Evolutionary conservation across 768 basidiomycete species (phyloP).

Genomic region (Candolleomyces aberdarensis): DNA sequence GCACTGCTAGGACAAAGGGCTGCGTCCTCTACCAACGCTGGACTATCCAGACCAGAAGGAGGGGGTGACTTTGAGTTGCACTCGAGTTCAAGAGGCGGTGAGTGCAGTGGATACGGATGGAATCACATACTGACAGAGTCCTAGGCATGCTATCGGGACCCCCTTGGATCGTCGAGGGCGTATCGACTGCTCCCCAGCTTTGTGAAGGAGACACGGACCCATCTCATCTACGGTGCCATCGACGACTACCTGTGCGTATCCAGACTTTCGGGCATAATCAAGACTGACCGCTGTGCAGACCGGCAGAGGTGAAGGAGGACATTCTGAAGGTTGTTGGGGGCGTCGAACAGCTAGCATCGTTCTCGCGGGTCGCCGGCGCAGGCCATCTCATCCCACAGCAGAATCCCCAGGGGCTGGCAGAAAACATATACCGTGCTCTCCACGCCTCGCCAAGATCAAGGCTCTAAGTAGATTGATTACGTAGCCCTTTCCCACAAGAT

Average conservation of each 20-base stretch:
- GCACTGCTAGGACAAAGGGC: conserved; percentile 35
- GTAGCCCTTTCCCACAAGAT: background rate
- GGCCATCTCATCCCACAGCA: conserved; percentile 39
- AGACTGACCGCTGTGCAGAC: conserved; percentile 19
- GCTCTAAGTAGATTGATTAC: background rate
- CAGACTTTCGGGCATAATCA: background rate
- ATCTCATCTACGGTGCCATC: conserved; percentile 44
- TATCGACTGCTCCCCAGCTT: conserved; percentile 30
- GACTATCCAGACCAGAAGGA: conserved; percentile 41
- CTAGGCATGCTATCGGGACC: conserved; percentile 44
- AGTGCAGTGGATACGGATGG: conserved; percentile 1
- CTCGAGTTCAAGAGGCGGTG: conserved; percentile 43
- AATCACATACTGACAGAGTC: background rate
- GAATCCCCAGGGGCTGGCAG: conserved; percentile 29
- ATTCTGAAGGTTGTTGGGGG: conserved; percentile 35
- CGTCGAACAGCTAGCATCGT: conserved; percentile 31
- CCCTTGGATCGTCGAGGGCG: conserved; percentile 25
- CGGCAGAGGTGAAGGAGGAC: conserved; percentile 32
- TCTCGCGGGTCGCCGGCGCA: conserved; percentile 33
- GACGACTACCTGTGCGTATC: conserved; percentile 41
- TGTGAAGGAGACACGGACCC: conserved; percentile 34
- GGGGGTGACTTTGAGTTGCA: conserved; percentile 50
- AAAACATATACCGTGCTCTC: conserved; percentile 36
- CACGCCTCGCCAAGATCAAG: background rate
- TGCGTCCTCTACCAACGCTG: conserved; percentile 38